Percentiles rank a stretch among this genome's conserved stretches.
Evolutionary conservation across 139 green algal species (phyloP).

Genomic region (Coccomyxa sp.): DNA sequence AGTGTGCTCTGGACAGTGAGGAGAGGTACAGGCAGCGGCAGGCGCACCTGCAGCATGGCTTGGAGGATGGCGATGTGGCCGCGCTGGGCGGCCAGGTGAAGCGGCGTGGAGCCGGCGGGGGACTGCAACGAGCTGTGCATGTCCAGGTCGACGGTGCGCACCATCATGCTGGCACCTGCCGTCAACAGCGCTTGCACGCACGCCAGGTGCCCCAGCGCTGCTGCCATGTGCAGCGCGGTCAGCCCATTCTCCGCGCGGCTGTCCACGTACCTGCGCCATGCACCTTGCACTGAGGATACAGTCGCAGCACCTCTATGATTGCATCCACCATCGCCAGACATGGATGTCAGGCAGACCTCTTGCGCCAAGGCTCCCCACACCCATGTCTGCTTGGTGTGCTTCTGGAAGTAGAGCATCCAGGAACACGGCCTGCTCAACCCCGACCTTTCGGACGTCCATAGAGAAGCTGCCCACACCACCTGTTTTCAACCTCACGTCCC

Average conservation of each 20-base stretch:
- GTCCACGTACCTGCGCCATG: conserved; percentile 39
- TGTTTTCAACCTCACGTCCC: too few relatives aligned
- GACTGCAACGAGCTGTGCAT: neutral
- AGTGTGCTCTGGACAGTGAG: too few relatives aligned
- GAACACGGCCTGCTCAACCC: too few relatives aligned
- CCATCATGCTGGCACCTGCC: conserved; percentile 48
- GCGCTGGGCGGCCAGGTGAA: conserved; percentile 45
- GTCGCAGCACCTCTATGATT: neutral
- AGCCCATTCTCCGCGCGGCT: conserved; percentile 43
- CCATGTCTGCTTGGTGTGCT: neutral
- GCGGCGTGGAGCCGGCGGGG: conserved; percentile 38
- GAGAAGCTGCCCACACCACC: too few relatives aligned
- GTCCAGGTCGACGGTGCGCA: conserved; percentile 24
- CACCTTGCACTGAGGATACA: neutral
- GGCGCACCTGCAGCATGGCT: conserved; percentile 40
- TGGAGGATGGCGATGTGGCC: conserved; percentile 40
- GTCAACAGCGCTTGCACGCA: conserved; percentile 37
- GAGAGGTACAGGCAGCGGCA: neutral
- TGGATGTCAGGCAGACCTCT: neutral
- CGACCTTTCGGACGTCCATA: too few relatives aligned
- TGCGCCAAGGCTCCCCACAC: neutral
- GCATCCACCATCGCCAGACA: neutral
- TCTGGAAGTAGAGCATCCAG: too few relatives aligned
- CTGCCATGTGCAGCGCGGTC: conserved; percentile 51
- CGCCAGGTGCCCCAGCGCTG: conserved; percentile 35